Conservation (phyloP, 2,329 filamentous ascomycete species). For the Exophiala mesophila region DNA sequence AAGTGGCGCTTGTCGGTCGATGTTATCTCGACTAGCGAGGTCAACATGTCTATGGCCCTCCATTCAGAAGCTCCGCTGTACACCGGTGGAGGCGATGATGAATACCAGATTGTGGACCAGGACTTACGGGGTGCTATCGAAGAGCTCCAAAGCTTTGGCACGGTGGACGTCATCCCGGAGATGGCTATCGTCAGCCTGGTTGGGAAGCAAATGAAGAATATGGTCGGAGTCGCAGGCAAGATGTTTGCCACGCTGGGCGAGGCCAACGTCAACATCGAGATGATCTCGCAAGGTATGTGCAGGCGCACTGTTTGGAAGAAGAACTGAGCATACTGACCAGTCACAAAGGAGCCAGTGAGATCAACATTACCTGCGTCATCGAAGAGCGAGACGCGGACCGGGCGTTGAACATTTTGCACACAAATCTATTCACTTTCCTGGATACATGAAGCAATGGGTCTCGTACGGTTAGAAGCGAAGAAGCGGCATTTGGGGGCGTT, state of each 20-base stretch:
- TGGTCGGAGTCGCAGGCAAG: conserved; percentile 84
- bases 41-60: conserved; percentile 95
- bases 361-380: conserved; percentile 98
- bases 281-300: conserved; percentile 89
- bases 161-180: conserved; percentile 81
- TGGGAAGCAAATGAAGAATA: conserved; percentile 94
- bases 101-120: conserved; percentile 53
- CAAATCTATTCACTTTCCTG: conserved; percentile 92
- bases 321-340: conserved; percentile 9
- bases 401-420: conserved; percentile 94
- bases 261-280: conserved; percentile 94
- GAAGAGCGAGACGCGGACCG: conserved; percentile 84
- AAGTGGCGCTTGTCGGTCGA: conserved; percentile 84
- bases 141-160: conserved; percentile 74
- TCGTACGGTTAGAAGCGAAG: background rate
- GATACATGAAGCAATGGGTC: conserved; percentile 48
- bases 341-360: conserved; percentile 80
- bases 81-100: conserved; percentile 43
- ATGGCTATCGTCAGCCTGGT: conserved; percentile 97
- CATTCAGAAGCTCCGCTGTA: conserved; percentile 65
- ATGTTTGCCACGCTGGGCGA: conserved; percentile 96
- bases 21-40: conserved; percentile 91
- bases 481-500: conserved; percentile 10
- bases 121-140: conserved; percentile 61
- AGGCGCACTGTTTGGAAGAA: conserved; percentile 1